Evolutionary conservation across 2,329 filamentous ascomycete species (phyloP), one percentile per base, ranked within the genome.

Genomic region (Microsporum ferrugineum): DNA sequence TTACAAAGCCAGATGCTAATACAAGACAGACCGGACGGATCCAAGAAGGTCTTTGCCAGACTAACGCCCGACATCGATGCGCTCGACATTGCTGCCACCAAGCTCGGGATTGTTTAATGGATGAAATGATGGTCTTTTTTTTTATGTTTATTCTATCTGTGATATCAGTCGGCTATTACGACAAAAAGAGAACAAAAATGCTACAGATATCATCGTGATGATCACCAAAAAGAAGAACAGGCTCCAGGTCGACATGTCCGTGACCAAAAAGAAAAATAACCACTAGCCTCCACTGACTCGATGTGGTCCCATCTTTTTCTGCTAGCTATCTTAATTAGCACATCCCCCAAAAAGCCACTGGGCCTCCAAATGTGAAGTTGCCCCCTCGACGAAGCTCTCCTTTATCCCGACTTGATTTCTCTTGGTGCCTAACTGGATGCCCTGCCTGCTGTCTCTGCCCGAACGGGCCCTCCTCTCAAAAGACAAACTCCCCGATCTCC

Each of bases 11-110:
- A 23, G 55, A 34, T 39, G 45, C 59, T 66, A 61, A 65, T 60
- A 8, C 55, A 33, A 33, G 7, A 7, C 43, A 91, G 91, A 78
- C 94, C 94, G 67, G 91, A 99, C 76, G 94, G 94, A 74, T 85
- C 87, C 75, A 99, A 99, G 90, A 99, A 99, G 89, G 94, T 94
- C 66, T 99, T 94, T 76, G 91, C 89, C 75, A 89, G 92, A 77
- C 85, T 99, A 68, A 97, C 94, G 62, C 82, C 91, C 66, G 94
- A 99, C 78, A 91, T 97, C 71, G 94, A 99, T 79, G 94, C 94
- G 74, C 88, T 99, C 71, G 94, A 99, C 82, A 96, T 99, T 80
- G 95, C 94, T 67, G 95, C 94, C 74, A 97, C 94, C 80, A 99
- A 97, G 88, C 87, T 99, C 71, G 88, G 88, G 71, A 94, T 99